Evolutionary conservation across 352 stramenopile genomes (phyloP).

Genomic region (Pythium dissotocum): DNA sequence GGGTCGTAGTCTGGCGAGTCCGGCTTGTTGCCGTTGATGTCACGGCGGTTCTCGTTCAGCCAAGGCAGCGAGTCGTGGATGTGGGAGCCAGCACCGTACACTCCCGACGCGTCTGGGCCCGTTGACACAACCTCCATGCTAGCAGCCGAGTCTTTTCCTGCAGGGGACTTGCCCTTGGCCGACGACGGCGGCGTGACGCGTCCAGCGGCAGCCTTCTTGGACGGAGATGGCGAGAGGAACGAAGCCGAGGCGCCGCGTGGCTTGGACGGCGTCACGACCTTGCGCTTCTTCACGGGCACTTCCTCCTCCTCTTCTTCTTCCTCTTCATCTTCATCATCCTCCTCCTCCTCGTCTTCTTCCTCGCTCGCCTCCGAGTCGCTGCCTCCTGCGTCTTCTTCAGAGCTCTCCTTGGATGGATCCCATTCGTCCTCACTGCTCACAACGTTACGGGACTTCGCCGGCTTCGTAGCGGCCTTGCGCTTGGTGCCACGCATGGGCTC

Average conservation of each 20-base stretch:
- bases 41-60: conserved; percentile 84
- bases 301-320: conserved; percentile 50
- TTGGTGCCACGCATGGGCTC: conserved; percentile 9
- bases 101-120: conserved; percentile 28
- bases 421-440: conserved; percentile 62
- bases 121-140: conserved; percentile 19
- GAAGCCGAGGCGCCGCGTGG: conserved; percentile 29
- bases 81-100: conserved; percentile 63
- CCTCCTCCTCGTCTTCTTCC: conserved; percentile 24
- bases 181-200: conserved; percentile 23
- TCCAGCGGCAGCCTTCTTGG: conserved; percentile 15
- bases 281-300: conserved; percentile 48
- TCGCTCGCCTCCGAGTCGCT: conserved; percentile 29
- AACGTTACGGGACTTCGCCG: conserved; percentile 20
- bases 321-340: conserved; percentile 44
- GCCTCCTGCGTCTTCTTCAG: conserved; percentile 29
- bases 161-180: conserved; percentile 20
- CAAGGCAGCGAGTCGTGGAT: conserved; percentile 94
- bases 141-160: conserved; percentile 20
- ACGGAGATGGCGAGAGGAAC: conserved; percentile 43
- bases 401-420: conserved; percentile 23
- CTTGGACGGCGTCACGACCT: conserved; percentile 29
- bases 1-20: conserved; percentile 91
- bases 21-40: conserved; percentile 81
- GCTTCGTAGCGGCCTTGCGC: not conserved